Base-by-base conservation (phyloP, 2,329 filamentous ascomycete species). In the Malbranchea cinnamomea region DNA sequence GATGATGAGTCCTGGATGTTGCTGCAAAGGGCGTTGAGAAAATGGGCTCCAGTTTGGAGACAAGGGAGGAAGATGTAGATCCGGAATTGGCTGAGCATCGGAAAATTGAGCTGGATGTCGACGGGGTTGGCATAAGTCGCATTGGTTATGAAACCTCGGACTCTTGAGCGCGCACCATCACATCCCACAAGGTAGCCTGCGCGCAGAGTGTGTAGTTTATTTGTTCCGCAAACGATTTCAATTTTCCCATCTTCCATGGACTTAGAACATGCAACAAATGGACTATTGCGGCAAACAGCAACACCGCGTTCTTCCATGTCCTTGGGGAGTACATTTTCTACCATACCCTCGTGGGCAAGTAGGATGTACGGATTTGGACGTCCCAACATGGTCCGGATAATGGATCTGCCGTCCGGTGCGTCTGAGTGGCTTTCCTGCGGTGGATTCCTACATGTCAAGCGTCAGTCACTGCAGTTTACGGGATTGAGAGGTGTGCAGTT, bases 71-170 rank as follows among this genome's bases (percentile, higher is more conserved):
- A 67, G 36, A 84, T 65, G 49, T 79, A 83, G 26, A 83, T 67
- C 28, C 76, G 68, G 58, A 84, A 85, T 45, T 85, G 79, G 15
- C 78, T 74, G 4, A 84, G 59, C 52, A 82, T 68, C 2, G 79
- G 79, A 25, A 84, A 79, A 44, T 84, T 79, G 4, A 82, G 68
- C 47, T 85, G 77, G 16, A 84, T 59, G 41, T 84, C 74, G 23
- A 85, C 71, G 0, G 78, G 78, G 43, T 84, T 85, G 3, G 78
- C 74, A 51, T 85, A 54, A 18, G 63, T 56, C 18, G 70, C 63
- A 0, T 68, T 67, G 27, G 19, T 23, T 1, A 79, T 53, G 31
- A 70, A 60, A 31, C 62, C 59, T 17, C 75, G 55, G 0, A 69
- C 71, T 71, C 73, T 78, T 32, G 65, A 72, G 42, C 75, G 72